Percentiles rank a stretch among this genome's conserved stretches.
Conservation (phyloP, 2,329 filamentous ascomycete species). For the Fusarium incarnatum region DNA sequence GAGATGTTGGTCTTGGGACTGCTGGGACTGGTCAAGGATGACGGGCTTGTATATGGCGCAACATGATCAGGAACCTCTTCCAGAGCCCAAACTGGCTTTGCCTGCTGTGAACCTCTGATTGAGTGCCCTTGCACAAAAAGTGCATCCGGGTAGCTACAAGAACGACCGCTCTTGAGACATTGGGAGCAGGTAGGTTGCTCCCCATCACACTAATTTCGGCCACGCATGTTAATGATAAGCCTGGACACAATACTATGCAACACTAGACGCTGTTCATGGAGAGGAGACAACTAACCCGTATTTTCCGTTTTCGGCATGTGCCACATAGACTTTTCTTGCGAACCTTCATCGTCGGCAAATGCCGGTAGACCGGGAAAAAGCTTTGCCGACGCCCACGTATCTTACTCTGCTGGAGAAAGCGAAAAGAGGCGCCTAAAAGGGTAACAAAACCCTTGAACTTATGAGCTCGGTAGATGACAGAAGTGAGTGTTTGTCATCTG, state of each 20-base stretch:
- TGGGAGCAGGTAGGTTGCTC: neutral
- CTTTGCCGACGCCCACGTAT: neutral
- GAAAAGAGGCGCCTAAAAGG: neutral
- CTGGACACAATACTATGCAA: too few relatives aligned
- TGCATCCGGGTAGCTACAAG: neutral
- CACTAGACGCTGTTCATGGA: neutral
- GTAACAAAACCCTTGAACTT: neutral
- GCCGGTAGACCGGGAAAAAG: accelerated
- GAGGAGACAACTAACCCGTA: neutral
- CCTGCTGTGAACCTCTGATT: neutral
- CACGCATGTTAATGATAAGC: accelerated
- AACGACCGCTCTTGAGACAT: neutral
- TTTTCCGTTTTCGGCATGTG: neutral
- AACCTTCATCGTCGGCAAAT: neutral
- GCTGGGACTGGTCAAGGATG: neutral
- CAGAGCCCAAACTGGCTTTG: neutral
- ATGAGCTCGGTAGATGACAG: neutral
- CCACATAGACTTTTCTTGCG: neutral
- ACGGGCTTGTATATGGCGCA: neutral
- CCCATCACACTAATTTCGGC: neutral
- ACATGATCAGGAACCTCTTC: neutral
- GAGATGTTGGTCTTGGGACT: neutral
- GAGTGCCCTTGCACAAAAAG: neutral
- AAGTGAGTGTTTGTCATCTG: neutral
- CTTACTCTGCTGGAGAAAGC: neutral